Base-by-base conservation (phyloP, 1,284 basidiomycete genomes). In the Singerocomus rubriflavus region DNA sequence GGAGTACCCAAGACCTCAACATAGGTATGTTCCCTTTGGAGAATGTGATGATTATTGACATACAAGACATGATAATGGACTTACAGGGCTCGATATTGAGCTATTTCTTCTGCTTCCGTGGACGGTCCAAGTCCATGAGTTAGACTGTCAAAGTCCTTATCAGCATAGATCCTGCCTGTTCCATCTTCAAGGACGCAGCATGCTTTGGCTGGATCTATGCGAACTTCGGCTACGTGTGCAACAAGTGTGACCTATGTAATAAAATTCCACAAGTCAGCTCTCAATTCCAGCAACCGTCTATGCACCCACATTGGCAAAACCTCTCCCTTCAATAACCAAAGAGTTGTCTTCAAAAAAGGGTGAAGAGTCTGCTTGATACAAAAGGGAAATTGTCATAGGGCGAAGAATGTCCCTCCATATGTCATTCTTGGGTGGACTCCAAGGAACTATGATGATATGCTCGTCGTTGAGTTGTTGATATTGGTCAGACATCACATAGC, bases 371-470 rank as follows among this genome's bases (percentile, higher is more conserved):
- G 54, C 62, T n/a, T 47, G 50, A 37, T 49, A 54, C 16, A 65
- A 12, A 33, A 69, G 64, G 5, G 42, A 55, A 7, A 70, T 59
- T 17, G 65, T 69, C 6, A 54, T 31, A n/a, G 68, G 60, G n/a
- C 41, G 50, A 26, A 65, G 14, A 2, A 45, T 46, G 0, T 52
- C 3, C 16, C 44, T 46, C 62, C 46, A 44, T 4, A 16, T n/a
- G 6, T 42, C 21, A 43, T 34, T 31, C 12, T 44, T 31, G 16
- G 48, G 35, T 26, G 52, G 38, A 11, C 41, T 34, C 12, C 36
- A 43, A 12, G 46, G 25, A 38, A 26, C 40, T 3, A 35, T 29
- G 11, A 35, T 21, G n/a, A 55, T 40, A 10, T 35, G 37, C 16
- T 53, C 53, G 16, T 57, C 45, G 17, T 44, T 1, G 13, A 17